These are phyloP conservation scores for Colletotrichum trifolii DNA, from an alignment of 2,329 filamentous ascomycete genomes.

Conservation along the genomic window DNA sequence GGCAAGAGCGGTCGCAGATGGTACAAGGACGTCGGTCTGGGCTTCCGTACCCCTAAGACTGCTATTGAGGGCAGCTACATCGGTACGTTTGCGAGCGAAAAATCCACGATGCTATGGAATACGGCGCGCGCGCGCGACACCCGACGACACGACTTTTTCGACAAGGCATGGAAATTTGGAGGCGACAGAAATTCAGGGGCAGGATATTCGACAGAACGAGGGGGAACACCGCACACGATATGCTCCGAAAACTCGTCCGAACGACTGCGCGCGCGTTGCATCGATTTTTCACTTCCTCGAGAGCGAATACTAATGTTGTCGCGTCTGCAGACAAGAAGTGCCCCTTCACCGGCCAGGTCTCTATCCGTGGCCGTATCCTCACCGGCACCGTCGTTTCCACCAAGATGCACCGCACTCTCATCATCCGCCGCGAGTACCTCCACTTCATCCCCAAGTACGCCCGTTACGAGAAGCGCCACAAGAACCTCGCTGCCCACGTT, in stretches of 20 bases:
- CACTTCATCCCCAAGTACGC: slow-evolving; percentile 99
- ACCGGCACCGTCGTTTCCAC: slow-evolving; percentile 99
- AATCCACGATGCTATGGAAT: slow-evolving; percentile 6
- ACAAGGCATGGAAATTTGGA: slow-evolving; percentile 7
- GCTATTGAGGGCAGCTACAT: slow-evolving; percentile 99
- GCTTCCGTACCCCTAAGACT: slow-evolving; percentile 97
- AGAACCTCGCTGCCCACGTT: slow-evolving; percentile 99
- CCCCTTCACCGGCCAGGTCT: slow-evolving; percentile 99
- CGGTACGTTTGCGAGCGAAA: slow-evolving; percentile 73
- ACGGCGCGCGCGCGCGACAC: not conserved
- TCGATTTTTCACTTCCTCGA: not conserved
- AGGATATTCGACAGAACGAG: not conserved
- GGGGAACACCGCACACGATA: not conserved
- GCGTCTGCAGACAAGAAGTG: slow-evolving; percentile 94
- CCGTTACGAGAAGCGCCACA: slow-evolving; percentile 99
- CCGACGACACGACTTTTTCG: not conserved
- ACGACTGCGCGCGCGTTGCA: not conserved
- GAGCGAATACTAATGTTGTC: slow-evolving; percentile 27
- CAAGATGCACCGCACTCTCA: slow-evolving; percentile 99
- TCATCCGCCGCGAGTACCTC: slow-evolving; percentile 99
- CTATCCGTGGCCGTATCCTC: slow-evolving; percentile 99
- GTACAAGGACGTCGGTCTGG: slow-evolving; percentile 99
- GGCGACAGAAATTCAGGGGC: slow-evolving; percentile 4
- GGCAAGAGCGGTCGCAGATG: slow-evolving; percentile 93
- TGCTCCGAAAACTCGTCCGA: too few relatives aligned